Conservation (phyloP, 2,329 filamentous ascomycete species). For the Cytospora leucostoma region DNA sequence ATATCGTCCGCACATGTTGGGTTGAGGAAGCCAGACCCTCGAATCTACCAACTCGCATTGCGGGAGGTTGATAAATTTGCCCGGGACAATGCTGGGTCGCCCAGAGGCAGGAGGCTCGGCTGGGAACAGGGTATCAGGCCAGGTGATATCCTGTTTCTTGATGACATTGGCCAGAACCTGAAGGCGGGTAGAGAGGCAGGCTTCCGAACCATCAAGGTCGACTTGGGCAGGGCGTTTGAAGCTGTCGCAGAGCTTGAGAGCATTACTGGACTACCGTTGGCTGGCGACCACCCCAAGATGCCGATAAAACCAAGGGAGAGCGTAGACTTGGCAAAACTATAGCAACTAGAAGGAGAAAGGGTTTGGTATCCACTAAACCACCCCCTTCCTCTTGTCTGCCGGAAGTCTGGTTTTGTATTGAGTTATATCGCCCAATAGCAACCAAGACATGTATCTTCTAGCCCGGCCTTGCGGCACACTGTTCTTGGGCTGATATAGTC, state of each 20-base stretch:
- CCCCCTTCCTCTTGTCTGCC: no score
- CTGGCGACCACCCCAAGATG: conserved; percentile 55
- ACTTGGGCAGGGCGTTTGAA: conserved; percentile 73
- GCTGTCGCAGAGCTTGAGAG: conserved; percentile 81
- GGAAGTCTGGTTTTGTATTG: no score
- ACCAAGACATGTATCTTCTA: neutral
- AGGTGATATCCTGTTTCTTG: conserved; percentile 79
- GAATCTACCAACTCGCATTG: conserved; percentile 77
- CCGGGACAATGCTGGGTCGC: conserved; percentile 48
- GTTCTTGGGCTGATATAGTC: no score
- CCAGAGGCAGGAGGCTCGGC: conserved; percentile 43
- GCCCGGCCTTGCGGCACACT: no score
- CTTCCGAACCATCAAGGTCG: conserved; percentile 82
- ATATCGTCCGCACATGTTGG: conserved; percentile 85
- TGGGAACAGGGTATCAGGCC: conserved; percentile 57
- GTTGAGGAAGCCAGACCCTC: conserved; percentile 80
- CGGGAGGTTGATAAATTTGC: conserved; percentile 65
- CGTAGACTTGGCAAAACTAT: conserved; percentile 47
- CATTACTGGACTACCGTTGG: conserved; percentile 67
- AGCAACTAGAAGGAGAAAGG: conserved; percentile 16
- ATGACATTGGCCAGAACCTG: conserved; percentile 93
- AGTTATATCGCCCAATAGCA: neutral
- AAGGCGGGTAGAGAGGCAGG: conserved; percentile 75
- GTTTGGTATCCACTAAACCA: neutral
- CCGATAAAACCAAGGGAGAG: conserved; percentile 44